phyloP scores from a whole-genome alignment of 345 rosid genomes.

The Gossypium longicalyx region DNA sequence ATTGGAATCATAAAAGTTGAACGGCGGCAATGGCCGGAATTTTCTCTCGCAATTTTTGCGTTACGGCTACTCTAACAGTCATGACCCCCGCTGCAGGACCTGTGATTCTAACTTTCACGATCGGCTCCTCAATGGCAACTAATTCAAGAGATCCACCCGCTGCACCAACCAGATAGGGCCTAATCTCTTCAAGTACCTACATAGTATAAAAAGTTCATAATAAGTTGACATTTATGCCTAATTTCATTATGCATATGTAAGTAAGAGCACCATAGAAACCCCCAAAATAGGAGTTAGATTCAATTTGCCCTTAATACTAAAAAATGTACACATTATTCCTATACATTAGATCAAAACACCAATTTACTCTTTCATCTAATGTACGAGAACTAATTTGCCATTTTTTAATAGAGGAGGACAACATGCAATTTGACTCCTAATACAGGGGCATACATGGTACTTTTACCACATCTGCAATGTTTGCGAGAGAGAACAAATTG shows the following conservation, averaged over 20 bases:
- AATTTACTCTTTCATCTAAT: too few species aligned
- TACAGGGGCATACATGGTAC: too few species aligned
- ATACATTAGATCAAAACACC: too few species aligned
- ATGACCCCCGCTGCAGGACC: conserved; percentile 98
- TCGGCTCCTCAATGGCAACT: conserved; percentile 83
- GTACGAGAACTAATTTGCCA: too few species aligned
- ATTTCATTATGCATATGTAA: conserved; percentile 78
- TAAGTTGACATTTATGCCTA: conserved; percentile 29
- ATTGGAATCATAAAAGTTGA: conserved; percentile 56
- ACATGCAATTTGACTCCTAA: too few species aligned
- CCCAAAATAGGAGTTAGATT: background rate
- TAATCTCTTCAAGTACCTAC: conserved; percentile 96
- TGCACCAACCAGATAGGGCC: conserved; percentile 90
- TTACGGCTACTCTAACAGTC: conserved; percentile 96
- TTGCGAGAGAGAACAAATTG: too few species aligned
- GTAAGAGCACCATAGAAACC: background rate
- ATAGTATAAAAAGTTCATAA: background rate
- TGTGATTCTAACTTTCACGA: conserved; percentile 71
- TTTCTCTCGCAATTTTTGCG: conserved; percentile 87
- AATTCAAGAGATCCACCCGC: conserved; percentile 94
- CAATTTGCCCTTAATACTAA: too few species aligned
- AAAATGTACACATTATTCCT: too few species aligned
- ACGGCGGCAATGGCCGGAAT: conserved; percentile 91
- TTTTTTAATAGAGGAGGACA: too few species aligned
- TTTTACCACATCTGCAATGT: too few species aligned